Evolutionary conservation across 2,329 filamentous ascomycete genomes (phyloP).

Genomic region (Cladophialophora carrionii): DNA sequence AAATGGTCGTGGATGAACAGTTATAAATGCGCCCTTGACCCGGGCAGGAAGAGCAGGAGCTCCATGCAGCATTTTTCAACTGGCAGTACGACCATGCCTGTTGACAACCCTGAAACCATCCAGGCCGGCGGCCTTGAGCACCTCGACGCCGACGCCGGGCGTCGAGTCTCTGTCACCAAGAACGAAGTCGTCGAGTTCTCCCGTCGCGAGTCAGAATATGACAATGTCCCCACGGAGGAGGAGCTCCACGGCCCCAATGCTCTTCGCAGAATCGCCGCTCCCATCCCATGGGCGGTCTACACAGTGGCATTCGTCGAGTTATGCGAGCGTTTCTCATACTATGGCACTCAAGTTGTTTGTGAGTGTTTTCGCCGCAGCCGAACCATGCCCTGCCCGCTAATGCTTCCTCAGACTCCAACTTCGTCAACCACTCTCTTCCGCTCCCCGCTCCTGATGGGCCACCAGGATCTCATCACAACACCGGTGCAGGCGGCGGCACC

Average conservation of each 20-base stretch:
- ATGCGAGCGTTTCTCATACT: constrained; percentile 51
- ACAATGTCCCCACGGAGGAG: constrained; percentile 7
- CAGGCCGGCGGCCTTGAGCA: constrained; percentile 17
- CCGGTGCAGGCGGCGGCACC: constrained; percentile 53
- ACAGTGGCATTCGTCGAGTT: constrained; percentile 73
- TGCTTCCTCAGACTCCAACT: constrained; percentile 16
- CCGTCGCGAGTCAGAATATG: constrained; percentile 7
- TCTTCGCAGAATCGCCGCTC: constrained; percentile 16
- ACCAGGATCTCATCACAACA: constrained; percentile 50
- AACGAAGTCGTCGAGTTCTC: constrained; percentile 7
- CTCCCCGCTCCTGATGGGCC: constrained; percentile 45
- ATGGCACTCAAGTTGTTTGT: constrained; percentile 68
- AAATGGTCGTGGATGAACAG: not conserved
- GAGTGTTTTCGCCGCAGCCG: constrained; percentile 40
- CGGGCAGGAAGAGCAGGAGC: not conserved
- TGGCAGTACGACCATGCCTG: constrained; percentile 7
- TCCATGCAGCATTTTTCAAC: not conserved
- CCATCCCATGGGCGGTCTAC: constrained; percentile 52
- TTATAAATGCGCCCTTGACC: constrained; percentile 7
- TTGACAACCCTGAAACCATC: constrained; percentile 19
- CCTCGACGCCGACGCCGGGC: constrained; percentile 3
- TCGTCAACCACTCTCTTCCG: constrained; percentile 17
- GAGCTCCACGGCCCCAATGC: constrained; percentile 18
- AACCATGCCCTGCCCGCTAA: not conserved
- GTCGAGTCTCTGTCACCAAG: constrained; percentile 13